Base-by-base conservation (phyloP, 495 filamentous ascomycete species). In the Chaetomium tenue region DNA sequence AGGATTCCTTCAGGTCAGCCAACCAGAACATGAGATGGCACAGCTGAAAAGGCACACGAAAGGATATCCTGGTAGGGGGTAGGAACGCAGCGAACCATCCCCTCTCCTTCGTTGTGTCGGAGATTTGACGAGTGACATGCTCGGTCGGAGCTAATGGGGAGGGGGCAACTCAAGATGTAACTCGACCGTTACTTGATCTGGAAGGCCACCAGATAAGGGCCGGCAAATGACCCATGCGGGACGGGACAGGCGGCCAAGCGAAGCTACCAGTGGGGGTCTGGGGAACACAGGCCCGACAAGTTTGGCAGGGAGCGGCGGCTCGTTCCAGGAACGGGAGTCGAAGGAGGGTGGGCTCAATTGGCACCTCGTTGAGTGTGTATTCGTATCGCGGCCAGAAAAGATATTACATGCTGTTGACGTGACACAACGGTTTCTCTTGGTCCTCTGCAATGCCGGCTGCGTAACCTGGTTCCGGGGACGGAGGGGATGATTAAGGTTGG, bases 141-240 rank as follows among this genome's bases (percentile, higher is more conserved):
- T 26, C 9, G 15, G 28, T 25, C 44, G 33, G 37, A 15, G 39
- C 40, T 20, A 39, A 26, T 25, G 23, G 15, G 8, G 6, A 47
- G 42, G 11, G 40, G 54, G 33, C 28, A 23, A 11, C 25, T 16
- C 58, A 26, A 18, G 57, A 76, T 63, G 58, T 13, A 54, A 65
- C 55, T 65, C 59, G 59, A 55, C 47, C 33, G 48, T 59, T 64
- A 12, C 68, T 60, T 30, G 46, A 68, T 71, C 16, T 40, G 68
- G 68, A 63, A 71, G 68, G 68, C 68, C 60, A 46, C 25, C 53
- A 54, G 68, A 71, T 68, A 71, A 64, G 68, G 37, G 15, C 57
- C 42, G 55, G 64, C 53, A 63, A 62, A 20, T 61, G 63, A 61
- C 50, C 59, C 67, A 62, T 62, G 44, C 11, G 25, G 26, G n/a